Conservation (phyloP, 2,329 filamentous ascomycete genomes). For the Penicillium sclerotiorum region DNA sequence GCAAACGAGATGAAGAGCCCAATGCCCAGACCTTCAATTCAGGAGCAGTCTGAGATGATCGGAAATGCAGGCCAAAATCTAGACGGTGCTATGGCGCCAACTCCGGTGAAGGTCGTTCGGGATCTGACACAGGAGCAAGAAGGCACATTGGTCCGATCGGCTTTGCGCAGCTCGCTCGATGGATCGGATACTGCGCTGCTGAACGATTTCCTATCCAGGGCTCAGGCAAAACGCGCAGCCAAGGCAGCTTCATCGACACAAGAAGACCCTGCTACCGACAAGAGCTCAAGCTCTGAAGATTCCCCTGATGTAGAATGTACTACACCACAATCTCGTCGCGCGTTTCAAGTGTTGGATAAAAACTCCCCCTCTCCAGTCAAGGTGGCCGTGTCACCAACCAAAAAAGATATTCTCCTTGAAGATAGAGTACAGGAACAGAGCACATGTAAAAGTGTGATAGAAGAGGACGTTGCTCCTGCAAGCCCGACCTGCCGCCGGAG, state of each 20-base stretch:
- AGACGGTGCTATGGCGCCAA: constrained; percentile 6
- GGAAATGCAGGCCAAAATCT: constrained; percentile 2
- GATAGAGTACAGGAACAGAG: constrained; percentile 17
- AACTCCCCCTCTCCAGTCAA: constrained; percentile 45
- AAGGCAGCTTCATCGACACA: constrained; percentile 30
- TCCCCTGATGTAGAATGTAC: constrained; percentile 26
- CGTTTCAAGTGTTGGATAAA: constrained; percentile 39
- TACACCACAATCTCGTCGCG: constrained; percentile 37
- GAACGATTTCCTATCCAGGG: constrained; percentile 44
- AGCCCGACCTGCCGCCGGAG: constrained; percentile 41
- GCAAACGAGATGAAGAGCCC: constrained; percentile 14
- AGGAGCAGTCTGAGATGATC: constrained; percentile 4
- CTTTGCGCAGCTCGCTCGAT: constrained; percentile 40
- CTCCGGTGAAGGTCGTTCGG: constrained; percentile 22
- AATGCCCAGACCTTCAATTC: constrained; percentile 8
- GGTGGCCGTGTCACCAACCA: constrained; percentile 30
- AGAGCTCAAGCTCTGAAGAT: constrained; percentile 16
- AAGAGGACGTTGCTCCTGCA: constrained; percentile 21
- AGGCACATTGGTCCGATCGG: constrained; percentile 38
- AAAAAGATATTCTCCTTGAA: constrained; percentile 18
- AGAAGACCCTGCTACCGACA: constrained; percentile 23
- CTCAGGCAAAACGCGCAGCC: constrained; percentile 44
- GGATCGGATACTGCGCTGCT: constrained; percentile 44
- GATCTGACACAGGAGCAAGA: constrained; percentile 35
- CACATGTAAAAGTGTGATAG: constrained; percentile 15